Evolutionary conservation across 2,329 filamentous ascomycete genomes (phyloP).

Genomic region (Claviceps pusilla): DNA sequence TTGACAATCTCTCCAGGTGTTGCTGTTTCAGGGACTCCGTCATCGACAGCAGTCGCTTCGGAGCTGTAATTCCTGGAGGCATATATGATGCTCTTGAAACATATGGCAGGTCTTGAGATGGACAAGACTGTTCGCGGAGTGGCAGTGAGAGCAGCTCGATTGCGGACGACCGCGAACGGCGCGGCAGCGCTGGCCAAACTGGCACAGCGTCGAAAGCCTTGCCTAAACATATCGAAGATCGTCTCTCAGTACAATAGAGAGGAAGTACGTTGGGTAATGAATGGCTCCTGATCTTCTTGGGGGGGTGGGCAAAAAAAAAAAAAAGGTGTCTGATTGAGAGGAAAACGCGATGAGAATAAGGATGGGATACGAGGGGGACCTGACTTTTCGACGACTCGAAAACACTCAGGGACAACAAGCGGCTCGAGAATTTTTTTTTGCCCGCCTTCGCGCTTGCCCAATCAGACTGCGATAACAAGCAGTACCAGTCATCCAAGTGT

Average conservation of each 20-base stretch:
- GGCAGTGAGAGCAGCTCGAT: constrained; percentile 13
- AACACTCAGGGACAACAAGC: background rate
- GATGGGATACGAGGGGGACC: background rate
- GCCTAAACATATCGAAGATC: constrained; percentile 19
- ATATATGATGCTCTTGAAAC: constrained; percentile 11
- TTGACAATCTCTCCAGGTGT: constrained; percentile 14
- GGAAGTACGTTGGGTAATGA: background rate
- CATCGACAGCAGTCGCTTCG: constrained; percentile 19
- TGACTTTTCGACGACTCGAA: background rate
- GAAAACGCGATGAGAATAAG: background rate
- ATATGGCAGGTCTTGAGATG: constrained; percentile 7
- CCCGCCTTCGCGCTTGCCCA: background rate
- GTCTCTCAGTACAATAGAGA: background rate
- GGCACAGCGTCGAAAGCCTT: constrained; percentile 25
- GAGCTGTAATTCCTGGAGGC: constrained; percentile 24
- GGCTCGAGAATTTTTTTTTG: constrained; percentile 3
- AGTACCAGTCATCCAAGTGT: background rate
- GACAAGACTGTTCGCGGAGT: constrained; percentile 10
- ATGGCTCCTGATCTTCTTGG: background rate
- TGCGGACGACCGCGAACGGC: constrained; percentile 16
- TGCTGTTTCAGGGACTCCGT: constrained; percentile 1
- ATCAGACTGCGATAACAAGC: background rate
- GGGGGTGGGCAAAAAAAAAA: no score
- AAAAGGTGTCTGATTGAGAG: background rate
- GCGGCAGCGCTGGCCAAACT: constrained; percentile 19